These are phyloP conservation scores for Elsinoe arachidis DNA, from an alignment of 2,329 filamentous ascomycete species.

Conservation along the genomic window DNA sequence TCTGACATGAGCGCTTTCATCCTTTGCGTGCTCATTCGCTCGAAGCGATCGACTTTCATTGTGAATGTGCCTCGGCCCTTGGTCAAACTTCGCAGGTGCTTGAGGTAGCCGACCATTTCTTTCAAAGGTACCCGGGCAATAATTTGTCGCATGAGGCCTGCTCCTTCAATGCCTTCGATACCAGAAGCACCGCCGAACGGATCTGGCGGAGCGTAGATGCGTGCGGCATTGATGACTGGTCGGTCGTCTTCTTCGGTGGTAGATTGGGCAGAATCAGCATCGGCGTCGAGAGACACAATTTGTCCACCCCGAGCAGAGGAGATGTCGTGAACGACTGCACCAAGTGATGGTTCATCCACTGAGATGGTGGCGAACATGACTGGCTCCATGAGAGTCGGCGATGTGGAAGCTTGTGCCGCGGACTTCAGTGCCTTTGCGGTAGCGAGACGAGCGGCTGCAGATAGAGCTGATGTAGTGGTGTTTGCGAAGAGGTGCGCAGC, in stretches of 20 bases:
- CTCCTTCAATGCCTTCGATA: constrained; percentile 18
- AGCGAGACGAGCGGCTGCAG: constrained; percentile 58
- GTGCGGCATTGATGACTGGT: constrained; percentile 54
- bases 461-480: constrained; percentile 58
- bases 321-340: constrained; percentile 74
- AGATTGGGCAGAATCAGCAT: constrained; percentile 22
- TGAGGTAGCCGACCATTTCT: constrained; percentile 93
- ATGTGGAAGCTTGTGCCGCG: constrained; percentile 42
- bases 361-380: constrained; percentile 86
- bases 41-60: constrained; percentile 64
- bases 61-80: constrained; percentile 72
- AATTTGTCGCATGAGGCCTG: constrained; percentile 47
- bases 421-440: constrained; percentile 61
- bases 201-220: constrained; percentile 81
- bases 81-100: constrained; percentile 79
- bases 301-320: constrained; percentile 64
- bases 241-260: constrained; percentile 24
- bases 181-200: constrained; percentile 52
- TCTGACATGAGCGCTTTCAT: constrained; percentile 46
- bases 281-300: constrained; percentile 59
- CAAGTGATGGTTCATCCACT: constrained; percentile 73
- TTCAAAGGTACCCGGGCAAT: constrained; percentile 83
- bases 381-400: constrained; percentile 73
- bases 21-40: constrained; percentile 54
- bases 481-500: constrained; percentile 56